Evolutionary conservation across 2,329 filamentous ascomycete genomes (phyloP).

Genomic region (Aureobasidium sp.): DNA sequence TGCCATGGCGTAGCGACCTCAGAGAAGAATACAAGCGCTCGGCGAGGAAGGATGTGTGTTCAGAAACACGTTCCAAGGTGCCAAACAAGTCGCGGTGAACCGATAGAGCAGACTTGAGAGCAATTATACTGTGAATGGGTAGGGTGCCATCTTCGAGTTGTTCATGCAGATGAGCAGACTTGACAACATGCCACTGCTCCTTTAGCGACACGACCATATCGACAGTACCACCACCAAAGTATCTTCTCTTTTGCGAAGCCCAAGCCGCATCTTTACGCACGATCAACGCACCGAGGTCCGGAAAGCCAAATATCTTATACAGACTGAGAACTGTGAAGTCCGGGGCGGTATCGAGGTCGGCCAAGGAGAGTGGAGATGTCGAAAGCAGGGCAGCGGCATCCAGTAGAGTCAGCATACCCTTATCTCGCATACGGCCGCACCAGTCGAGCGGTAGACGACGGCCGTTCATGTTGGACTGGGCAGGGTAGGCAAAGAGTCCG

Average conservation of each 20-base stretch:
- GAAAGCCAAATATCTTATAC: constrained; percentile 96
- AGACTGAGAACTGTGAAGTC: constrained; percentile 86
- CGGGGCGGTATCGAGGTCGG: constrained; percentile 52
- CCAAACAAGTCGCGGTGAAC: constrained; percentile 62
- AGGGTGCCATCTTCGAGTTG: constrained; percentile 85
- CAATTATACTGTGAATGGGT: constrained; percentile 83
- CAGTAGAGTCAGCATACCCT: constrained; percentile 55
- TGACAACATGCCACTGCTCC: constrained; percentile 75
- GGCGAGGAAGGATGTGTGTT: constrained; percentile 61
- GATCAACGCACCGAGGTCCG: constrained; percentile 78
- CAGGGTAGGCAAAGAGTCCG: constrained; percentile 68
- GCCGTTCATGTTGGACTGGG: constrained; percentile 90
- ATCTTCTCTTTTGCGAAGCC: constrained; percentile 56
- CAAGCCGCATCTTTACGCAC: constrained; percentile 62
- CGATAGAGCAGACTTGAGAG: constrained; percentile 66
- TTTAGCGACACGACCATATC: constrained; percentile 68
- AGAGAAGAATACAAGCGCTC: constrained; percentile 52
- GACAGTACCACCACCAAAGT: constrained; percentile 92
- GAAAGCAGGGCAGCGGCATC: constrained; percentile 78
- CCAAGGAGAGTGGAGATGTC: constrained; percentile 66
- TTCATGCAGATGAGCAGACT: constrained; percentile 63
- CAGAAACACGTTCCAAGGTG: constrained; percentile 55
- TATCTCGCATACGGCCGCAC: constrained; percentile 38
- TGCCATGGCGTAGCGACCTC: constrained; percentile 55
- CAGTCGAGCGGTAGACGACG: constrained; percentile 63